Percentiles rank a stretch among this genome's conserved stretches.
Evolutionary conservation across 768 basidiomycete species (phyloP).

Genomic region (Inosperma sp.): DNA sequence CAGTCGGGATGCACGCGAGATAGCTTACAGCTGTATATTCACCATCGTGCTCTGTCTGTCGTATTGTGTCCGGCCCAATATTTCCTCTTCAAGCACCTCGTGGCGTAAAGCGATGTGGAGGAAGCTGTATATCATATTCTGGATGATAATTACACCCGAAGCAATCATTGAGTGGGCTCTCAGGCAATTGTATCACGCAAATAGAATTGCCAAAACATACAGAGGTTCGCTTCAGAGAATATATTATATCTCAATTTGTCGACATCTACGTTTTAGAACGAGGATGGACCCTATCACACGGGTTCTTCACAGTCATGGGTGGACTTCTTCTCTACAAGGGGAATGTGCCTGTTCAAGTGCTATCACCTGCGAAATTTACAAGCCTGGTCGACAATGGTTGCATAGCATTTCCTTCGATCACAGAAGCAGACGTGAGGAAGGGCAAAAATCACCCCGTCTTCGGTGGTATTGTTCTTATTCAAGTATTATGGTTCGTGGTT

Average conservation of each 20-base stretch:
- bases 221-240: not conserved
- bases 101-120: not conserved
- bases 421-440: not conserved
- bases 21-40: not conserved
- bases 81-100: not conserved
- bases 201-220: not conserved
- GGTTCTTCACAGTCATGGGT: constrained; percentile 3
- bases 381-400: not conserved
- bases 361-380: constrained; percentile 1
- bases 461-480: not conserved
- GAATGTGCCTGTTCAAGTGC: not conserved
- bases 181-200: constrained; percentile 2
- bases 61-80: not conserved
- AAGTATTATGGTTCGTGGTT: not conserved
- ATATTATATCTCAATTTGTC: not conserved
- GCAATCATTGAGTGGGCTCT: constrained; percentile 1
- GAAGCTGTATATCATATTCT: not conserved
- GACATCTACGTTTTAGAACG: not conserved
- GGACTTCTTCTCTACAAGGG: constrained; percentile 1
- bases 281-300: constrained; percentile 5
- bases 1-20: not conserved
- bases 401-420: constrained; percentile 7
- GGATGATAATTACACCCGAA: constrained; percentile 2
- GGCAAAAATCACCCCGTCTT: not conserved
- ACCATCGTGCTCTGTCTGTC: not conserved